Conservation (phyloP, 768 basidiomycete species). For the Hygrocybe punicea region DNA sequence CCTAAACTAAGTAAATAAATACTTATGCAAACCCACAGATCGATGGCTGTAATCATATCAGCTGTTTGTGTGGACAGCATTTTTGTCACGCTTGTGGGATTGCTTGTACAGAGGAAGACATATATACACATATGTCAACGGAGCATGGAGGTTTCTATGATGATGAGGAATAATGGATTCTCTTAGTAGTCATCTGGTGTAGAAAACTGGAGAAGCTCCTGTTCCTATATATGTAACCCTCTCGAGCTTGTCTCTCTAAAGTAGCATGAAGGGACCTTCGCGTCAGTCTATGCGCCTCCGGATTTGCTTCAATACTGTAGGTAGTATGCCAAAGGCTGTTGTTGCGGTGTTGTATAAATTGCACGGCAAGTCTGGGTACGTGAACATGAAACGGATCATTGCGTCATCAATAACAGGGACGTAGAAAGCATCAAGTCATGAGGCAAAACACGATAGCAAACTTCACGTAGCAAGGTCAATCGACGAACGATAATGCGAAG, state of each 20-base stretch:
- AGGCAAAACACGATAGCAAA: not conserved
- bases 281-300: no score
- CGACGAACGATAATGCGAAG: not conserved
- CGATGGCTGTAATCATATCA: slow-evolving; percentile 27
- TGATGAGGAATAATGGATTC: not conserved
- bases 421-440: not conserved
- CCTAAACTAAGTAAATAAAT: not conserved
- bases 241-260: no score
- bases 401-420: not conserved
- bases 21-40: slow-evolving; percentile 6
- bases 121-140: slow-evolving; percentile 17
- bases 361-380: no score
- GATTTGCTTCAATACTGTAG: no score
- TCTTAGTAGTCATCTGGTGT: no score
- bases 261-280: no score
- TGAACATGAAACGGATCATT: not conserved
- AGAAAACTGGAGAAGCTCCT: no score
- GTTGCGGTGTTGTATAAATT: no score
- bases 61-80: slow-evolving; percentile 22
- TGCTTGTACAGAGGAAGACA: not conserved
- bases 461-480: not conserved
- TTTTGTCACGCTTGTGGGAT: slow-evolving; percentile 24
- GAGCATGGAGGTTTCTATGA: slow-evolving; percentile 10
- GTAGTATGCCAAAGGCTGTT: no score
- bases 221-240: no score